Conservation (phyloP, 345 rosid species). For the Eucalyptus sp. region DNA sequence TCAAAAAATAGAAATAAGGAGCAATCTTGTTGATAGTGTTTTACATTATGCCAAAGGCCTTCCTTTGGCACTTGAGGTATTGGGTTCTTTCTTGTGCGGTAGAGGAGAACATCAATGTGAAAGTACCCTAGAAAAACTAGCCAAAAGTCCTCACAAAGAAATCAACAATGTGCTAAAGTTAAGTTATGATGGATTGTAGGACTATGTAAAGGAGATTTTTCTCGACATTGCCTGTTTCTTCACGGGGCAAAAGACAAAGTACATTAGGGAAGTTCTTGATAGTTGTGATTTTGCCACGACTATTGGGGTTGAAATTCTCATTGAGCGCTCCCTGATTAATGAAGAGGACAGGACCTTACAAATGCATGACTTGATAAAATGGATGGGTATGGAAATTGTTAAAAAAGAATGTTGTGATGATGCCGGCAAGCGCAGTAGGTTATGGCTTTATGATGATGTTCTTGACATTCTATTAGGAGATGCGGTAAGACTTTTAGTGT, state of each 20-base stretch:
- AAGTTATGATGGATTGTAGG: not conserved
- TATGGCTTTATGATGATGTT: not conserved
- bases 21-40: not conserved
- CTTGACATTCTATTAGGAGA: not conserved
- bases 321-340: not conserved
- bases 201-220: not conserved
- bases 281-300: not conserved
- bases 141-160: fast-evolving
- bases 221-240: not conserved
- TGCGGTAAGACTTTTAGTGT: not conserved
- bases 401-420: not conserved
- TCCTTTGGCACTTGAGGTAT: not conserved
- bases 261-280: not conserved
- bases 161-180: fast-evolving
- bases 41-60: fast-evolving
- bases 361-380: not conserved
- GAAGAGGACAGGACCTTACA: not conserved
- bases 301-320: not conserved
- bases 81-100: fast-evolving
- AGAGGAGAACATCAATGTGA: not conserved
- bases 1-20: fast-evolving
- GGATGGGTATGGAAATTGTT: not conserved
- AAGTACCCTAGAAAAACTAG: fast-evolving
- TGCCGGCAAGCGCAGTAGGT: not conserved
- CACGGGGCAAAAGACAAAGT: fast-evolving